Base-by-base conservation (phyloP, 164 flowering plant genomes). In the Sextonia rubra region DNA sequence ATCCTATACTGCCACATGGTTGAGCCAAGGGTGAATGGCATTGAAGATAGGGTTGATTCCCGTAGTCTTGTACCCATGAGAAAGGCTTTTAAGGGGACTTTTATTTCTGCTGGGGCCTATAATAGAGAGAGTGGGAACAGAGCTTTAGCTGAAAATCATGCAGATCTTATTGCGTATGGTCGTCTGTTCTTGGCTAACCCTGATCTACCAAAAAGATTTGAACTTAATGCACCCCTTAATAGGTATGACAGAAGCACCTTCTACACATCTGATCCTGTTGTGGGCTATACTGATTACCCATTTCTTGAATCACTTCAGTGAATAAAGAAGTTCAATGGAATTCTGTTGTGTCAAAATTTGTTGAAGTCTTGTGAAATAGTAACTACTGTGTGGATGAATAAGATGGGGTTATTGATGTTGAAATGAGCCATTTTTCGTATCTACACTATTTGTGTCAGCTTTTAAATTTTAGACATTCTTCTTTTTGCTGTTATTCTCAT, bases 41-140 rank as follows among this genome's bases (percentile, higher is more conserved):
- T 61, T 5, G 83, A 82, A 55, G 75, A 58, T 25, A 7, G 3
- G 6, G 78, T 77, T n/a, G 62, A 69, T 24, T 77, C 81, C 1
- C 70, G 83, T 22, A 83, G 85, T 63, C 82, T 87, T 56, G 55
- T 77, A 2, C 86, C 88, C 3, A 77, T 87, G 81, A 79, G 86
- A 66, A 82, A 83, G 73, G 83, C 84, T 30, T 86, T 85, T 71
- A 81, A 82, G 47, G 85, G 85, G 3, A 78, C 83, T 32, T 83
- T 83, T 74, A 76, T 86, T 4, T 83, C 60, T 11, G 86, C 83
- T 2, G 85, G 90, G 3, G 90, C 86, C n/a, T 86, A 82, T 30
- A 63, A 25, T 15, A 79, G 83, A 66, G 86, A 85, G 68, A 83
- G 84, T 0, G 87, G 87, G 20, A 81, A 80, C 74, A 63, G 60